These are phyloP conservation scores for Oxalis stricta DNA, from an alignment of 441 rosid species.

Conservation along the genomic window DNA sequence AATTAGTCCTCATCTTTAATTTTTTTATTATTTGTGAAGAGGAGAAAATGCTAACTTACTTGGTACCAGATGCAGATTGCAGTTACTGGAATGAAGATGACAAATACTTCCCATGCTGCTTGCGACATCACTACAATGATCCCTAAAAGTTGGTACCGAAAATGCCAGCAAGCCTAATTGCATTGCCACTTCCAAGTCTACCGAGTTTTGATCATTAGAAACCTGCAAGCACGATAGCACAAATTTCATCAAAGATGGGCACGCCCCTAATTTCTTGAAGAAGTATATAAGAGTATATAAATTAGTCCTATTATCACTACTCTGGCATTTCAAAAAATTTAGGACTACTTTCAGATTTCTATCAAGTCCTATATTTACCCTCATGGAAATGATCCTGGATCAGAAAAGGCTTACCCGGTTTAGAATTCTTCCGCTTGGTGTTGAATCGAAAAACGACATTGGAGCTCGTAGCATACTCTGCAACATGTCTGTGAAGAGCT, in stretches of 20 bases:
- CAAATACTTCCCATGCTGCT: conserved; percentile 95
- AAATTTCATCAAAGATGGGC: too few species aligned
- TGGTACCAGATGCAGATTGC: conserved; percentile 92
- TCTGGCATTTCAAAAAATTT: too few species aligned
- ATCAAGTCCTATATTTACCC: too few species aligned
- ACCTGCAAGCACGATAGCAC: conserved; percentile 33
- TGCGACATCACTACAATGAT: conserved; percentile 89
- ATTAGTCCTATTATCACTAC: too few species aligned
- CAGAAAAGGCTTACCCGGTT: conserved; percentile 50
- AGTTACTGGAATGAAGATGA: conserved; percentile 92
- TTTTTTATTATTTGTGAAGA: neutral
- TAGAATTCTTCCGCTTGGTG: conserved; percentile 92
- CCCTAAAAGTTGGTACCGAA: conserved; percentile 69
- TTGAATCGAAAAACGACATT: conserved; percentile 92
- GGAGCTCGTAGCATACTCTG: conserved; percentile 68
- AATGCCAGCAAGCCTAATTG: conserved; percentile 89
- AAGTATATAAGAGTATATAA: too few species aligned
- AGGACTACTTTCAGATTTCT: too few species aligned
- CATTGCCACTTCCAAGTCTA: conserved; percentile 75
- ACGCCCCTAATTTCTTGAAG: too few species aligned
- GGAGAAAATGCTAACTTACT: conserved; percentile 28
- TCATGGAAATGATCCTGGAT: too few species aligned
- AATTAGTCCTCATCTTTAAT: too few species aligned
- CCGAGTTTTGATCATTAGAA: conserved; percentile 86
- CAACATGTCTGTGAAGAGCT: conserved; percentile 77